phyloP scores from a whole-genome alignment of 352 stramenopile species.

The Phytophthora syringae region DNA sequence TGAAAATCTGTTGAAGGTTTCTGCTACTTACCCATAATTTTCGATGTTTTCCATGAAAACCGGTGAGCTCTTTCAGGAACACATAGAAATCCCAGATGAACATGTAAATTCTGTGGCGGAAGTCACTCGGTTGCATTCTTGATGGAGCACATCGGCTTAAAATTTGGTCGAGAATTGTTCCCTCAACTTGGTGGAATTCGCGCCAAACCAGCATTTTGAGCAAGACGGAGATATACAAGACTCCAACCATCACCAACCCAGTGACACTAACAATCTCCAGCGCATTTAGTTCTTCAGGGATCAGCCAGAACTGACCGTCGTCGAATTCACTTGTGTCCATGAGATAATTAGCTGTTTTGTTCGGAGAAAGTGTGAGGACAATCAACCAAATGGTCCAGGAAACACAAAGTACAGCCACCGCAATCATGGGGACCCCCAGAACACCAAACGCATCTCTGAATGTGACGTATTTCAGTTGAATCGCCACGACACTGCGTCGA shows the following conservation, averaged over 20 bases:
- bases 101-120: background rate
- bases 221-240: slow-evolving; percentile 24
- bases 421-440: slow-evolving; percentile 27
- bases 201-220: slow-evolving; percentile 39
- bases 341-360: slow-evolving; percentile 39
- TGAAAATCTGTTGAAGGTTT: too few relatives aligned
- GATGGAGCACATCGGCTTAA: slow-evolving; percentile 3
- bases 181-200: slow-evolving; percentile 15
- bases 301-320: slow-evolving; percentile 49
- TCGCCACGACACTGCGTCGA: slow-evolving; percentile 16
- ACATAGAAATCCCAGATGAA: slow-evolving; percentile 25
- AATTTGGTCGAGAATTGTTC: slow-evolving; percentile 5
- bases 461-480: slow-evolving; percentile 17
- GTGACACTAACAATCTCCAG: slow-evolving; percentile 21
- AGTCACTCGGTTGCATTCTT: slow-evolving; percentile 1
- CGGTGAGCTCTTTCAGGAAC: slow-evolving; percentile 33
- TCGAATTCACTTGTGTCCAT: slow-evolving; percentile 44
- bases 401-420: slow-evolving; percentile 30
- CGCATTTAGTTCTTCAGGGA: slow-evolving; percentile 16
- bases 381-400: slow-evolving; percentile 45
- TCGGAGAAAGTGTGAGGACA: slow-evolving; percentile 33
- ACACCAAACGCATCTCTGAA: slow-evolving; percentile 35
- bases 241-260: slow-evolving; percentile 12
- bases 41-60: slow-evolving; percentile 33
- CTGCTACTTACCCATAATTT: slow-evolving; percentile 52